These are phyloP conservation scores for Taphrina wiesneri DNA, from an alignment of 1,139 yeast species.

Conservation along the genomic window DNA sequence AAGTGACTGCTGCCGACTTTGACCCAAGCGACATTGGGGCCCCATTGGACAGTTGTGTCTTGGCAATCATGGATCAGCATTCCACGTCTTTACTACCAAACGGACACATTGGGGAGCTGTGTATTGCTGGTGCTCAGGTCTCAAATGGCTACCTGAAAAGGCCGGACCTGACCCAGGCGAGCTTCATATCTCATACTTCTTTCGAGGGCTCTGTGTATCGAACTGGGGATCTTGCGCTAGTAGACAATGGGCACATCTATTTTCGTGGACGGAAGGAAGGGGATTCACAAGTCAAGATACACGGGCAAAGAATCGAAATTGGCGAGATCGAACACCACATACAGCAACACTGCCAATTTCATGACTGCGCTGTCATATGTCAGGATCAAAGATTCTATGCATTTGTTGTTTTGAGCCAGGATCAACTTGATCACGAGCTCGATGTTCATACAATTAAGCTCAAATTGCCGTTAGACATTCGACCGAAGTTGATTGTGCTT, in stretches of 20 bases:
- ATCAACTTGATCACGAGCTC: neutral
- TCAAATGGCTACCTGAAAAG: slow-evolving; percentile 42
- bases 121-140: slow-evolving; percentile 42
- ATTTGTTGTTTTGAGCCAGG: slow-evolving; percentile 33
- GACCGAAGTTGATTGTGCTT: neutral
- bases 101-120: slow-evolving; percentile 42
- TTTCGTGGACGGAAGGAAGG: slow-evolving; percentile 39
- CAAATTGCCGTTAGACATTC: slow-evolving; percentile 1
- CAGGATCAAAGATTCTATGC: slow-evolving; percentile 34
- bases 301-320: slow-evolving; percentile 44
- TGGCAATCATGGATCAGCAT: slow-evolving; percentile 36
- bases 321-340: slow-evolving; percentile 42
- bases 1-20: slow-evolving; percentile 7
- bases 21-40: slow-evolving; percentile 39
- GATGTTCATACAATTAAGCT: neutral
- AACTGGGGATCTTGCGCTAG: slow-evolving; percentile 43
- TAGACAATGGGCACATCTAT: slow-evolving; percentile 35
- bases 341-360: slow-evolving; percentile 8
- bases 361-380: slow-evolving; percentile 36
- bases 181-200: slow-evolving; percentile 35
- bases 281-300: slow-evolving; percentile 43
- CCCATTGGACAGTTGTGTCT: slow-evolving; percentile 38
- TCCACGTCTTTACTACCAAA: slow-evolving; percentile 37
- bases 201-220: slow-evolving; percentile 39
- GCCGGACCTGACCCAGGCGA: slow-evolving; percentile 39